A percentile compares a stretch with the other conserved stretches of the same genome.
Conservation (phyloP, 331 rosid genomes). For the Ulmus americana region DNA sequence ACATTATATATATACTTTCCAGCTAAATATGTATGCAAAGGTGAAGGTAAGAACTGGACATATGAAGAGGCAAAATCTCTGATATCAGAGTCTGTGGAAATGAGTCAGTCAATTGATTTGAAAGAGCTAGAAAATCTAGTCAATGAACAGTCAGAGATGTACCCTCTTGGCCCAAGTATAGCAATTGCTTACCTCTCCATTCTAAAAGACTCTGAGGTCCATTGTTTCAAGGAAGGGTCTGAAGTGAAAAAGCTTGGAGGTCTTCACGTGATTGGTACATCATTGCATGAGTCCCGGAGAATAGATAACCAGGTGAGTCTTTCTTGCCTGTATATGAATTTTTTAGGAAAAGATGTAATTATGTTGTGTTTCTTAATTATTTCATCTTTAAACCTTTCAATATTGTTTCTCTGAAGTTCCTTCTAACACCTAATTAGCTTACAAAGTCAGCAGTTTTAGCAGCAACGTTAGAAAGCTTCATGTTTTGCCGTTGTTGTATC, state of each 20-base stretch:
- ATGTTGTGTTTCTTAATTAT: background rate
- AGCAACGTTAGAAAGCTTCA: background rate
- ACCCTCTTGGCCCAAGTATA: constrained; percentile 91
- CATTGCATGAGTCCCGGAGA: constrained; percentile 93
- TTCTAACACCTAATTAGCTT: no score
- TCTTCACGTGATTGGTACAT: constrained; percentile 94
- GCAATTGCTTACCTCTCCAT: constrained; percentile 81
- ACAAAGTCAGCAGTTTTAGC: background rate
- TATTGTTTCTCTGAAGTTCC: no score
- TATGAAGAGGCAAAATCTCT: constrained; percentile 74
- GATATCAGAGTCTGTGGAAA: constrained; percentile 71
- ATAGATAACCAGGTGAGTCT: constrained; percentile 85
- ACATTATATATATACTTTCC: constrained; percentile 30
- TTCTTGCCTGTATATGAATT: background rate
- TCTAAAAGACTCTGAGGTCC: constrained; percentile 75
- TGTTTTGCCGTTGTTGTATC: background rate
- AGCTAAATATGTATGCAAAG: constrained; percentile 85
- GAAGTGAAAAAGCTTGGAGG: constrained; percentile 93
- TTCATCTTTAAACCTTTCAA: background rate
- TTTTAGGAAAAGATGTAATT: background rate
- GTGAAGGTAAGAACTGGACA: constrained; percentile 79
- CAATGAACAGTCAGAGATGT: constrained; percentile 65
- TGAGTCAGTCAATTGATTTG: constrained; percentile 65
- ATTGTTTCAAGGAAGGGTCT: constrained; percentile 72
- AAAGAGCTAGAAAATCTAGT: constrained; percentile 69